These are phyloP conservation scores for Colletotrichum godetiae DNA, from an alignment of 2,329 filamentous ascomycete species.

Conservation along the genomic window DNA sequence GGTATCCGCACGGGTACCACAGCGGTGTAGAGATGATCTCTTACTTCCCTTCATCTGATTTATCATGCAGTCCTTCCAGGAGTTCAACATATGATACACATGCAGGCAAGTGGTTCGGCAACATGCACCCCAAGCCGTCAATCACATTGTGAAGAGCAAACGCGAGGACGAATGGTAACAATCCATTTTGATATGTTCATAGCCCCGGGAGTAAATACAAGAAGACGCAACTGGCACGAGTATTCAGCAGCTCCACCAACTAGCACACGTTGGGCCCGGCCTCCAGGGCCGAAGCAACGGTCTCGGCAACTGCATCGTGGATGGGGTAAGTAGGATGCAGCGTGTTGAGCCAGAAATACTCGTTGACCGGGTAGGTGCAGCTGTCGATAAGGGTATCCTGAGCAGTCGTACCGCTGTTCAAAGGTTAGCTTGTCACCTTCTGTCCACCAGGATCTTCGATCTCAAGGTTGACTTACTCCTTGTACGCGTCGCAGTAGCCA, in stretches of 20 bases:
- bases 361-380: constrained; percentile 66
- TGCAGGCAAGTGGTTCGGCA: fast-evolving
- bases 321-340: constrained; percentile 74
- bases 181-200: too few relatives aligned
- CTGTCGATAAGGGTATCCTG: constrained; percentile 52
- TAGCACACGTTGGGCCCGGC: constrained; percentile 52
- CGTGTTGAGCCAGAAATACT: constrained; percentile 74
- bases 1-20: too few relatives aligned
- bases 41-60: too few relatives aligned
- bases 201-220: background rate
- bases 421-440: background rate
- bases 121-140: too few relatives aligned
- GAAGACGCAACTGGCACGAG: background rate
- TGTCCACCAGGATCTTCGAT: too few relatives aligned
- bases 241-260: background rate
- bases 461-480: constrained; percentile 55
- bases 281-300: constrained; percentile 53
- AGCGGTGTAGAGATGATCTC: too few relatives aligned
- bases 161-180: too few relatives aligned
- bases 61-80: too few relatives aligned
- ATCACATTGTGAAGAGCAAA: too few relatives aligned
- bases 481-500: constrained; percentile 64
- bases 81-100: too few relatives aligned
- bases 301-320: constrained; percentile 68
- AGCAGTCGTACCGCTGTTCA: constrained; percentile 55